Percentiles rank a stretch among this genome's conserved stretches.
Conservation (phyloP, 2,329 filamentous ascomycete genomes). For the Teratosphaeria zuluensis region DNA sequence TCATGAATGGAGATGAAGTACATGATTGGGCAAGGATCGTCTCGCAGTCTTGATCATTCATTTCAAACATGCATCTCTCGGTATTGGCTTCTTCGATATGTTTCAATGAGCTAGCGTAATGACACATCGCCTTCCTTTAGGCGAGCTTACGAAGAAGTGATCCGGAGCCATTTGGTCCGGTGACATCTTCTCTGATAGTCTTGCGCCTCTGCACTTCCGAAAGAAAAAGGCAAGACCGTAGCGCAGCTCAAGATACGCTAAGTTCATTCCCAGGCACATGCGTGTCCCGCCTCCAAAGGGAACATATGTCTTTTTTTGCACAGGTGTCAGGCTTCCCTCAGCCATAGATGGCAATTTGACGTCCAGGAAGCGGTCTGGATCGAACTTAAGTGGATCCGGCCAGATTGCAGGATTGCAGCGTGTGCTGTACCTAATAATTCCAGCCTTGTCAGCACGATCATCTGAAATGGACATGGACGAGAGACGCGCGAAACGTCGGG, state of each 20-base stretch:
- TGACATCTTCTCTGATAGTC: neutral
- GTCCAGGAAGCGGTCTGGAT: neutral
- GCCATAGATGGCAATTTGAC: neutral
- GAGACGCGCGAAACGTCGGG: neutral
- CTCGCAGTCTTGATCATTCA: neutral
- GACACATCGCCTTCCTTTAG: neutral
- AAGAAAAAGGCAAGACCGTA: neutral
- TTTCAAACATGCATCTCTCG: neutral
- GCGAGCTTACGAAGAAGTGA: neutral
- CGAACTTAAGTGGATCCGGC: neutral
- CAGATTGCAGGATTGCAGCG: neutral
- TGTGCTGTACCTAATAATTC: neutral
- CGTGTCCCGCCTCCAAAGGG: neutral
- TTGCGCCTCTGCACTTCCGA: neutral
- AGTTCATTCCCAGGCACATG: neutral
- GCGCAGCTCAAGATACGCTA: neutral
- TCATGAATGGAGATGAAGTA: neutral
- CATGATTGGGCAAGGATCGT: neutral
- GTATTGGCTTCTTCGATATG: neutral
- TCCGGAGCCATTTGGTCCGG: neutral
- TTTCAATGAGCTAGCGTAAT: neutral
- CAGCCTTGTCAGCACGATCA: neutral
- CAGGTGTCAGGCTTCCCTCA: neutral
- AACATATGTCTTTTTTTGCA: neutral
- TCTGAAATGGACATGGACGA: neutral